A percentile compares a stretch with the other conserved stretches of the same genome.
Conservation (phyloP, 805 yeast species). For the Candida berthetii region DNA sequence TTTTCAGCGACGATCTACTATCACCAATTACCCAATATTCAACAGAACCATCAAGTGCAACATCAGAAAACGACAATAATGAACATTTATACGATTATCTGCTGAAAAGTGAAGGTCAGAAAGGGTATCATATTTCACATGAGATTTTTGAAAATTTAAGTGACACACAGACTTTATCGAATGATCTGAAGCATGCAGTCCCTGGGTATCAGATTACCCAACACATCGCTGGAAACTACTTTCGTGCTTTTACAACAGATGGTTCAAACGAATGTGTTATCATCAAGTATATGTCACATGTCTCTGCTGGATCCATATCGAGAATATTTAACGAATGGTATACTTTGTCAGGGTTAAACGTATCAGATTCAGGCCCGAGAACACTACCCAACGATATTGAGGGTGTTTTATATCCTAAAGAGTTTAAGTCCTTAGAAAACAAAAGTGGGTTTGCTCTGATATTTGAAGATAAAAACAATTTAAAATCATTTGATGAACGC, state of each 20-base stretch:
- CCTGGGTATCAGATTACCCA: too few relatives aligned
- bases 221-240: too few relatives aligned
- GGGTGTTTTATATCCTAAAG: constrained; percentile 14
- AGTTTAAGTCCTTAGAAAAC: constrained; percentile 7
- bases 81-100: background rate
- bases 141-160: constrained; percentile 12
- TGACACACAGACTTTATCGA: too few relatives aligned
- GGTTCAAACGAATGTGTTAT: constrained; percentile 5
- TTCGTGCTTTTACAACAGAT: too few relatives aligned
- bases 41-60: constrained; percentile 1
- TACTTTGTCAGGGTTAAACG: constrained; percentile 10
- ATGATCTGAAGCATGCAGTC: too few relatives aligned
- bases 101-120: constrained; percentile 2
- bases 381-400: constrained; percentile 9
- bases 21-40: constrained; percentile 12
- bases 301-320: constrained; percentile 13
- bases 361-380: constrained; percentile 2
- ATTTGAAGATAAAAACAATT: constrained; percentile 12
- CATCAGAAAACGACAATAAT: background rate
- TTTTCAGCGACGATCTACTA: constrained; percentile 5
- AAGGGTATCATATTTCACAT: constrained; percentile 2
- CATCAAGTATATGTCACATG: constrained; percentile 10
- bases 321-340: constrained; percentile 19
- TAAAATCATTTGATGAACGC: constrained; percentile 11
- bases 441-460: constrained; percentile 12